A percentile compares a stretch with the other conserved stretches of the same genome.
Evolutionary conservation across 2,329 filamentous ascomycete species (phyloP).

Genomic region (Rugonectria rugulosa): DNA sequence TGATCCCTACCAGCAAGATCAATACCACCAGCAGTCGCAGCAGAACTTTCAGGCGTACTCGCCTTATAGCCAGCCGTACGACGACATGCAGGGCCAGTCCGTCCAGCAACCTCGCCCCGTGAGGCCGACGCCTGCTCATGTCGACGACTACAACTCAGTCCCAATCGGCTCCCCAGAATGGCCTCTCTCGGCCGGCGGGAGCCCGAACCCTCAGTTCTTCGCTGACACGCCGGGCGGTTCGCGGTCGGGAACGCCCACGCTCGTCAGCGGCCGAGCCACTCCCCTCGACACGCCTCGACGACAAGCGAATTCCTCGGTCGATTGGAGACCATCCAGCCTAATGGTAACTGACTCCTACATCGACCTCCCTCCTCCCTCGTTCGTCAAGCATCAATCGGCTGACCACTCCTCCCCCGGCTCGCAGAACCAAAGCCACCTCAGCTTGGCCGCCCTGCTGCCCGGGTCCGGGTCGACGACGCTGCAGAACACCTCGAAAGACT

Average conservation of each 20-base stretch:
- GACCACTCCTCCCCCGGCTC: constrained; percentile 28
- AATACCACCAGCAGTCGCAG: constrained; percentile 29
- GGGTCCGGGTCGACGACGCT: constrained; percentile 38
- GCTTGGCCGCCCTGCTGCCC: constrained; percentile 50
- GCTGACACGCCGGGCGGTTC: constrained; percentile 34
- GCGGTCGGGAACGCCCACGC: constrained; percentile 38
- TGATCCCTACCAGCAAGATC: neutral
- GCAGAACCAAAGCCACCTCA: constrained; percentile 53
- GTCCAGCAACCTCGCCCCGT: constrained; percentile 36
- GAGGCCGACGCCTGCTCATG: constrained; percentile 25
- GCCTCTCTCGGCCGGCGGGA: constrained; percentile 35
- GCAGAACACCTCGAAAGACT: constrained; percentile 40
- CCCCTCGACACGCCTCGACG: constrained; percentile 28
- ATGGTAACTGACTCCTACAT: constrained; percentile 33
- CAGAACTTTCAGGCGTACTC: constrained; percentile 28
- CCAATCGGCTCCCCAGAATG: constrained; percentile 31
- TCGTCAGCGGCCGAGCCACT: constrained; percentile 37
- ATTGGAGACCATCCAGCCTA: constrained; percentile 41
- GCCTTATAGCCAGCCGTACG: constrained; percentile 23
- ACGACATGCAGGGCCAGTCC: constrained; percentile 39
- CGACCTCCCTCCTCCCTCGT: constrained; percentile 13
- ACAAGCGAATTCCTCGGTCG: constrained; percentile 37
- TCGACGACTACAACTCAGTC: constrained; percentile 36
- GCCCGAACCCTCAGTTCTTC: constrained; percentile 35
- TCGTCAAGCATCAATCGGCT: constrained; percentile 27